These are phyloP conservation scores for Pachysandra terminalis DNA, from an alignment of 164 flowering plant genomes.

Conservation along the genomic window DNA sequence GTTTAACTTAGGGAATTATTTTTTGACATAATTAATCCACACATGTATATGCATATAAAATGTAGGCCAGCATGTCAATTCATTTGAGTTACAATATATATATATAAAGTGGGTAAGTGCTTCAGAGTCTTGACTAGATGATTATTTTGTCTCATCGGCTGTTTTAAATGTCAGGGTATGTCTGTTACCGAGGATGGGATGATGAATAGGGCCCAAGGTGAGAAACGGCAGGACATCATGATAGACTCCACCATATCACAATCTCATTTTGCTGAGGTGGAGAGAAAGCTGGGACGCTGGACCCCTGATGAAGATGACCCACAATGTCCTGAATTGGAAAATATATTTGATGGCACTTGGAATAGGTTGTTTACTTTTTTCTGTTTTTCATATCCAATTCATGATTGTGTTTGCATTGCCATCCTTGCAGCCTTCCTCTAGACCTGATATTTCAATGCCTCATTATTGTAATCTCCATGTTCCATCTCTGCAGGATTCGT, in stretches of 20 bases:
- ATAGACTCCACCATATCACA: slow-evolving; percentile 80
- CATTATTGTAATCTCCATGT: neutral
- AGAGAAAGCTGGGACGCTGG: slow-evolving; percentile 87
- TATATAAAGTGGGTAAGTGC: neutral
- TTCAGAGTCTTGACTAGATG: neutral
- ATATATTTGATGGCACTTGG: slow-evolving; percentile 77
- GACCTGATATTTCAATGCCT: neutral
- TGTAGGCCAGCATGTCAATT: no score
- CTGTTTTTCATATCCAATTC: neutral
- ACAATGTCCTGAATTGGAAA: slow-evolving; percentile 73
- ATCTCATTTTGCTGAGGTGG: slow-evolving; percentile 55
- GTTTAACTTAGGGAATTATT: no score
- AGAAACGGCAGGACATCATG: slow-evolving; percentile 67
- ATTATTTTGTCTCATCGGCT: neutral
- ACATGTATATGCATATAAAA: no score
- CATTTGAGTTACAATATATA: no score
- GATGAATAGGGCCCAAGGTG: slow-evolving; percentile 42
- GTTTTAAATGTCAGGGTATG: slow-evolving; percentile 57
- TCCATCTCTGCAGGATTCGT: neutral
- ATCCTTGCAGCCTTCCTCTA: neutral
- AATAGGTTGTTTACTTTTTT: slow-evolving; percentile 51
- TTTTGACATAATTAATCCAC: no score
- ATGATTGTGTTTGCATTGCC: neutral
- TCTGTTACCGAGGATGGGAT: slow-evolving; percentile 53
- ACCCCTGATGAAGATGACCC: slow-evolving; percentile 82